A percentile compares a stretch with the other conserved stretches of the same genome.
Conservation (phyloP, 768 basidiomycete species). For the Leccinum boreale region DNA sequence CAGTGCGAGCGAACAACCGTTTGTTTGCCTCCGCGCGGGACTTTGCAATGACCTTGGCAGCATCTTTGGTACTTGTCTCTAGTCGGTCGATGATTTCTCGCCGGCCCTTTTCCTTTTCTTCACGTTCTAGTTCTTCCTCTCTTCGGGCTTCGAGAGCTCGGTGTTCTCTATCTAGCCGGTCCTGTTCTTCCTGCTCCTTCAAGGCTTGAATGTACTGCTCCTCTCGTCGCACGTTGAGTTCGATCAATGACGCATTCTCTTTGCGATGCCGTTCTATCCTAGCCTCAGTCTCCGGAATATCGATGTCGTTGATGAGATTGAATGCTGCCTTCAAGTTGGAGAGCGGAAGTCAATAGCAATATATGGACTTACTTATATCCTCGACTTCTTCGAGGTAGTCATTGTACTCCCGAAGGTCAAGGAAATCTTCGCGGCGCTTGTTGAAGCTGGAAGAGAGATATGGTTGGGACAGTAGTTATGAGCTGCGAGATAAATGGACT, state of each 20-base stretch:
- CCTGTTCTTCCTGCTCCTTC: conserved; percentile 78
- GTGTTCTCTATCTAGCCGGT: conserved; percentile 65
- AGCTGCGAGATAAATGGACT: conserved; percentile 17
- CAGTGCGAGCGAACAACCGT: conserved; percentile 54
- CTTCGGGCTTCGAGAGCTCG: conserved; percentile 63
- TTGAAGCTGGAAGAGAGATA: conserved; percentile 67
- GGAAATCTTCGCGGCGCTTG: conserved; percentile 88
- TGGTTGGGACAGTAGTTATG: not conserved
- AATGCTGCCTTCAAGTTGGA: conserved; percentile 55
- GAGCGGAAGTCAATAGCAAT: not conserved
- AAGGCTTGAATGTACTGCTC: conserved; percentile 71
- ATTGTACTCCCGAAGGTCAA: conserved; percentile 76
- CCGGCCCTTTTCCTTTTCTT: conserved; percentile 68
- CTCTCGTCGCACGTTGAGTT: conserved; percentile 79
- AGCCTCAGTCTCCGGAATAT: conserved; percentile 76
- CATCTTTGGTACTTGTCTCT: conserved; percentile 72
- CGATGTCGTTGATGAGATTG: conserved; percentile 90
- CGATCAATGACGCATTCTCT: conserved; percentile 80
- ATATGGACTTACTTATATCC: conserved; percentile 63
- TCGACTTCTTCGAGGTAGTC: conserved; percentile 97
- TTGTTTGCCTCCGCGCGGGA: conserved; percentile 63
- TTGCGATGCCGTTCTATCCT: conserved; percentile 74
- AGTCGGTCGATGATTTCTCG: conserved; percentile 78
- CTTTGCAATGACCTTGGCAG: conserved; percentile 65
- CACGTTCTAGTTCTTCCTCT: conserved; percentile 73